Evolutionary conservation across 345 rosid genomes (phyloP), one percentile per base, ranked within the genome.

Genomic region (Gossypium australe): DNA sequence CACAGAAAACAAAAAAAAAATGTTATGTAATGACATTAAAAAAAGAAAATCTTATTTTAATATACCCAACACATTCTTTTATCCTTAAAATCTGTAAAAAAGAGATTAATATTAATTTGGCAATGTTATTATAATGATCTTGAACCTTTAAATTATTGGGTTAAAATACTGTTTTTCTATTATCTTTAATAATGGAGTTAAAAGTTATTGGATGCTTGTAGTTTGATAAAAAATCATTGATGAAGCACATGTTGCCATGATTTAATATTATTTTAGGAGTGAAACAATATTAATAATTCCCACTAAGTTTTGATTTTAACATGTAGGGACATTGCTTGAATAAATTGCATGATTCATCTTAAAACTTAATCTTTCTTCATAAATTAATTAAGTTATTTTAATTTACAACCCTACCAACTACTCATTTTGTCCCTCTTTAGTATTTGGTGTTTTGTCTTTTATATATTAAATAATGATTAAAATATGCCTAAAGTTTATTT

Each of bases 261-360:
- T 62, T 29, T 29, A 34, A 62, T 59, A 25, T 59, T 3, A 58
- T 58, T 58, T 58, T 3, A 59, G 17, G 11, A 29, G 20, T 34
- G 61, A 11, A 62, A 61, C 18, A 61, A 7, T 3, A 13, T 34
- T 34, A 62, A 62, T 62, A 25, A 12, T 24, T 29, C 45, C 67
- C 11, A 14, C 45, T 34, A 62, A 16, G 45, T 62, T 34, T 16
- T 14, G 66, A 0, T 63, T 56, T 63, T 3, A 34, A 17, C 11
- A 65, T 43, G 70, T 65, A 43, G 52, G 70, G 70, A 67, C 70
- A 67, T 11, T 44, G 53, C 24, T 45, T 20, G 38, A 45, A 45
- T 45, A 22, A 45, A 45, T 44, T 34, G 1, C 2, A 16, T 62
- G 47, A 11, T 62, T n/a, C 67, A 62, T 63, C 48, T 8, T 2